These are phyloP conservation scores for Xerocomus brunneocitrinus DNA, from an alignment of 768 basidiomycete species.

Conservation along the genomic window DNA sequence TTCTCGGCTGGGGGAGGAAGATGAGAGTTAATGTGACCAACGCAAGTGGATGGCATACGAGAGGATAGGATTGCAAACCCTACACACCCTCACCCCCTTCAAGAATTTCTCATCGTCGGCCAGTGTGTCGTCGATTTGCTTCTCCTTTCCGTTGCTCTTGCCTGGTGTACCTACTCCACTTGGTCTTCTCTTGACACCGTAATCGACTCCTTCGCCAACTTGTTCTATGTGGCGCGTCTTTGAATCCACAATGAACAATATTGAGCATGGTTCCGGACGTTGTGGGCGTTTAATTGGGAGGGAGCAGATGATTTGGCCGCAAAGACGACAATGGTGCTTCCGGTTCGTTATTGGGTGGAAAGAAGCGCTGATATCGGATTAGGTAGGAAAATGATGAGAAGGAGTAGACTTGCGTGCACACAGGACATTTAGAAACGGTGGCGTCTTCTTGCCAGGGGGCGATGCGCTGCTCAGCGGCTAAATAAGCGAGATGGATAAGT, in stretches of 20 bases:
- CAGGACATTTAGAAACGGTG: conserved; percentile 69
- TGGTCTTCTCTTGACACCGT: conserved; percentile 62
- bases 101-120: conserved; percentile 78
- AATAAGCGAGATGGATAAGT: conserved; percentile 1
- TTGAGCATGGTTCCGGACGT: conserved; percentile 65
- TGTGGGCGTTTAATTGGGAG: conserved; percentile 72
- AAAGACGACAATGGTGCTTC: conserved; percentile 94
- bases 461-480: conserved; percentile 84
- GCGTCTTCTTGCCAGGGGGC: conserved; percentile 93
- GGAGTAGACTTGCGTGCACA: conserved; percentile 63
- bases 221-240: conserved; percentile 76
- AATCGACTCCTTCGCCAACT: conserved; percentile 79
- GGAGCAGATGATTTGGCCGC: conserved; percentile 88
- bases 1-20: conserved; percentile 50
- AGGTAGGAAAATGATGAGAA: neutral
- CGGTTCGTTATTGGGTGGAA: conserved; percentile 90
- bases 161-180: neutral
- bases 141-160: conserved; percentile 28
- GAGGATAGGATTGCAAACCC: conserved; percentile 74
- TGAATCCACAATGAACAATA: conserved; percentile 82
- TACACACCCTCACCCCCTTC: conserved; percentile 84
- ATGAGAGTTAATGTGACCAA: too few relatives aligned
- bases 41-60: conserved; percentile 49
- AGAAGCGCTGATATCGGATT: conserved; percentile 42
- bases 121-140: conserved; percentile 36